Evolutionary conservation across 371 early-diverging fungal genomes (phyloP).

Genomic region (Mortierella sp.): DNA sequence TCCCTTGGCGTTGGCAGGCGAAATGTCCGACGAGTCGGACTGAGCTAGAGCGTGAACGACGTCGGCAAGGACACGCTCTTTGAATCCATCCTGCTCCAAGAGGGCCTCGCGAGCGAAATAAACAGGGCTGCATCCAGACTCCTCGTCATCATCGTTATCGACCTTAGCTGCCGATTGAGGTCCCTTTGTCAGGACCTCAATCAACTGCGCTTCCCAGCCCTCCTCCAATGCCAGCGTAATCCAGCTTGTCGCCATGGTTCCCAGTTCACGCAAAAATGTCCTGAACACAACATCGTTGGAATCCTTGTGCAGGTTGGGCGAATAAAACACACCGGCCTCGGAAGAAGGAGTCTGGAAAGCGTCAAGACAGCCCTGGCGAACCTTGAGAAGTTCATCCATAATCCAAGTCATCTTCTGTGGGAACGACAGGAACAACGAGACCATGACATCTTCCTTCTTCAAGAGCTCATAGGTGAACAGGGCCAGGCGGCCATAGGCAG

Average conservation of each 20-base stretch:
- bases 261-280: conserved; percentile 38
- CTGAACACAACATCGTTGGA: conserved; percentile 50
- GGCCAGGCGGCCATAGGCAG: conserved; percentile 65
- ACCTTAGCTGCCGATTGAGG: not conserved
- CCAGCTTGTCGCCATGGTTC: conserved; percentile 38
- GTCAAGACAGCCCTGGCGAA: conserved; percentile 54
- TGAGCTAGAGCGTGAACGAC: conserved; percentile 33
- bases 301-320: conserved; percentile 37
- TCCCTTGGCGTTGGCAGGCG: conserved; percentile 32
- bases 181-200: conserved; percentile 20
- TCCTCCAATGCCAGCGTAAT: conserved; percentile 37
- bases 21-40: conserved; percentile 23
- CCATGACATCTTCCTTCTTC: conserved; percentile 43
- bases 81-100: conserved; percentile 35
- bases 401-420: conserved; percentile 60
- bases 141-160: conserved; percentile 25
- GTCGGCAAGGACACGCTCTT: conserved; percentile 44
- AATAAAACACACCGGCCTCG: conserved; percentile 42
- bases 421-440: conserved; percentile 42
- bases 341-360: conserved; percentile 43
- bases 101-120: conserved; percentile 36
- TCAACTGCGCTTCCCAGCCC: conserved; percentile 36
- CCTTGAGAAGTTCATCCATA: conserved; percentile 59
- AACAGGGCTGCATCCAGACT: conserved; percentile 21
- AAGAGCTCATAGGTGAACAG: conserved; percentile 64